Percentiles rank a stretch among this genome's conserved stretches.
phyloP scores from a whole-genome alignment of 148 eudicot species.

The Arbutus unedo region DNA sequence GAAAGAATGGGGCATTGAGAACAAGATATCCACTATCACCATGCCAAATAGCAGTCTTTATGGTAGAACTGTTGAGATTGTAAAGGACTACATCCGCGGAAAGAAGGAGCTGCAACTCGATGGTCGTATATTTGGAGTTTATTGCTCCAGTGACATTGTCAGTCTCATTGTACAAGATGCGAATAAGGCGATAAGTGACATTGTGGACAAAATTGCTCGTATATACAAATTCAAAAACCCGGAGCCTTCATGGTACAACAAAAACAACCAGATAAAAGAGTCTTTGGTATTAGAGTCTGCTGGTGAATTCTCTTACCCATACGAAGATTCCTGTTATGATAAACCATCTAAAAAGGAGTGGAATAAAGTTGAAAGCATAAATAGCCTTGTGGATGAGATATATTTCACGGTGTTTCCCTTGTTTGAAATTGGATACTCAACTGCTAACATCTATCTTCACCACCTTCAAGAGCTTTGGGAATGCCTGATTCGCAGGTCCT shows the following conservation, averaged over 20 bases:
- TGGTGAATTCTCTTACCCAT: not conserved
- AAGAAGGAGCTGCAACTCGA: slow-evolving; percentile 12
- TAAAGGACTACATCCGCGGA: slow-evolving; percentile 21
- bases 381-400: not conserved
- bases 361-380: not conserved
- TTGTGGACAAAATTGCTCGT: slow-evolving; percentile 15
- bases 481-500: slow-evolving; percentile 4
- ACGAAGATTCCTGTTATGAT: not conserved
- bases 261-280: slow-evolving; percentile 7
- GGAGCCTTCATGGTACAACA: not conserved
- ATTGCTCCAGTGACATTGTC: slow-evolving; percentile 15
- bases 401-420: not conserved
- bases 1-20: slow-evolving; percentile 20
- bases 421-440: not conserved
- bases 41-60: not conserved
- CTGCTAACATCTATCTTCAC: slow-evolving; percentile 5
- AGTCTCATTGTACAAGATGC: slow-evolving; percentile 20
- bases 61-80: not conserved
- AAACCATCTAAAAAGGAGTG: slow-evolving; percentile 21
- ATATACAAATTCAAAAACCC: not conserved
- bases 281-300: not conserved
- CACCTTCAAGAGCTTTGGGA: slow-evolving; percentile 30
- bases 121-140: slow-evolving; percentile 29
- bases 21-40: slow-evolving; percentile 18
- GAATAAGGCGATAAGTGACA: slow-evolving; percentile 11